These are phyloP conservation scores for Pyracantha coccinea DNA, from an alignment of 331 rosid species.

Conservation along the genomic window DNA sequence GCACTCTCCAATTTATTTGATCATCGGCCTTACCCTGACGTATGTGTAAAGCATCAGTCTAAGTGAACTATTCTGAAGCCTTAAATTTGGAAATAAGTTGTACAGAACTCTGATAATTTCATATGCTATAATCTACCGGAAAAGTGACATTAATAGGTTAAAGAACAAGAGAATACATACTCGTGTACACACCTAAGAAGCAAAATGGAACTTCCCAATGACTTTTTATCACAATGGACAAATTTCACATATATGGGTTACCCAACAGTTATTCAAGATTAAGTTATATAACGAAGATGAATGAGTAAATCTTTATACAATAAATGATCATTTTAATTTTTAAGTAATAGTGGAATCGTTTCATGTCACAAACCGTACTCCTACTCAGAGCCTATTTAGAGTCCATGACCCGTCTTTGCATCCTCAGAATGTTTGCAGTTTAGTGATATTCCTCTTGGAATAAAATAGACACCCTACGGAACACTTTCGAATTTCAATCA, in stretches of 20 bases:
- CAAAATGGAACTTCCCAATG: background rate
- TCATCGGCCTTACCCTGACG: slow-evolving; percentile 83
- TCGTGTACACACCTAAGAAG: background rate
- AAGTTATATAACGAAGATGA: background rate
- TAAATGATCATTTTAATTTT: background rate
- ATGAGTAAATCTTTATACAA: background rate
- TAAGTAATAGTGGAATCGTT: background rate
- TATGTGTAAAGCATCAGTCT: slow-evolving; percentile 16
- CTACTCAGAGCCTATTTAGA: background rate
- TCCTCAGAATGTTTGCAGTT: background rate
- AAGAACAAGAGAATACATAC: too few relatives aligned
- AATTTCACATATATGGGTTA: background rate
- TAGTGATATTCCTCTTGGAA: background rate
- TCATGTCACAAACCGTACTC: background rate
- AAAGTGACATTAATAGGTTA: background rate
- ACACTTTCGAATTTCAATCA: background rate
- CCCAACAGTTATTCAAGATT: background rate
- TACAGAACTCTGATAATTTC: background rate
- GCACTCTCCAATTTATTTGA: slow-evolving; percentile 75
- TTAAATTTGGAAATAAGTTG: background rate
- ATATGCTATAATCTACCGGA: background rate
- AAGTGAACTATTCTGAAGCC: background rate
- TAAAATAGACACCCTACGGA: background rate
- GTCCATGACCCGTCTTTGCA: background rate
- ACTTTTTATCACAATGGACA: background rate